Percentiles rank a stretch among this genome's conserved stretches.
Evolutionary conservation across 192 early-diverging fungal species (phyloP).

Genomic region (Coemansia sp.): DNA sequence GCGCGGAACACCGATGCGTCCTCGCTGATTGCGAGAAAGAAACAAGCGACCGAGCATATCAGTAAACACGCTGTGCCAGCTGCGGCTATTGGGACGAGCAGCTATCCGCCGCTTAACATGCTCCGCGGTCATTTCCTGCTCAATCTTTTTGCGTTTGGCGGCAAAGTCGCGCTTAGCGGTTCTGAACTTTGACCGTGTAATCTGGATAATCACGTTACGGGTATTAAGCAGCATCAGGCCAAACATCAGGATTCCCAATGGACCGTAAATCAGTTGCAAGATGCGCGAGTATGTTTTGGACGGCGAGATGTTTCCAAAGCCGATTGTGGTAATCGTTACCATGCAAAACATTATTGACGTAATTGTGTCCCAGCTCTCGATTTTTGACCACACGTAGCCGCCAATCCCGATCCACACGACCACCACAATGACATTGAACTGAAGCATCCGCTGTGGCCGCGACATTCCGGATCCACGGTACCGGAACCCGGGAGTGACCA

Average conservation of each 20-base stretch:
- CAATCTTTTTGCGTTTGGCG: slow-evolving; percentile 26
- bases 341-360: slow-evolving; percentile 52
- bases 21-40: slow-evolving; percentile 22
- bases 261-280: slow-evolving; percentile 45
- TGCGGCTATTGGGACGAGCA: slow-evolving; percentile 23
- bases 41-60: slow-evolving; percentile 29
- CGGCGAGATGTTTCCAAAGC: slow-evolving; percentile 45
- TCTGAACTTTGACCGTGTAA: slow-evolving; percentile 30
- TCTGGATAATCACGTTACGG: slow-evolving; percentile 49
- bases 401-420: slow-evolving; percentile 55
- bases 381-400: slow-evolving; percentile 50
- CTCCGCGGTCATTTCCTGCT: slow-evolving; percentile 29
- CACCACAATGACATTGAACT: slow-evolving; percentile 51
- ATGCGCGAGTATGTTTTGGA: slow-evolving; percentile 39
- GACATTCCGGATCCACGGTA: slow-evolving; percentile 55
- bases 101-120: slow-evolving; percentile 40
- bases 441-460: slow-evolving; percentile 47
- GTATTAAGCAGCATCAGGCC: slow-evolving; percentile 52
- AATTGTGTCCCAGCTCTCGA: slow-evolving; percentile 48
- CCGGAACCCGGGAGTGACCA: slow-evolving; percentile 50
- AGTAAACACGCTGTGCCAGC: slow-evolving; percentile 16
- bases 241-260: slow-evolving; percentile 50
- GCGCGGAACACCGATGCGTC: slow-evolving; percentile 38
- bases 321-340: slow-evolving; percentile 50
- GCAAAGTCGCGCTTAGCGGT: slow-evolving; percentile 34